Base-by-base conservation (phyloP, 805 yeast species). In the Clavispora phyllophila region DNA sequence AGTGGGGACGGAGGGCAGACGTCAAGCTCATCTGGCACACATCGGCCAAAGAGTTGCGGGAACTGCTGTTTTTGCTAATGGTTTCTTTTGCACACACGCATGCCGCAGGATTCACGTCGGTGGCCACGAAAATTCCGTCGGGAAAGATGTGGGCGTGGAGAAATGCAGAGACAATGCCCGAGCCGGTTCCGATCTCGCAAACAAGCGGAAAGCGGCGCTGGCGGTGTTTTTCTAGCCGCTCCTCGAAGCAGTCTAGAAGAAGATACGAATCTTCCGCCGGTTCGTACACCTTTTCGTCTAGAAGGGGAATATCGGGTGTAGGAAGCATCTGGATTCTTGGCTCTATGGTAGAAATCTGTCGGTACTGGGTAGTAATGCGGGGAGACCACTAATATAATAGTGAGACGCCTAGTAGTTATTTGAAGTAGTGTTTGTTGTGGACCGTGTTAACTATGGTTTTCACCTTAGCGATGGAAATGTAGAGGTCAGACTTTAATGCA, bases 211-310 rank as follows among this genome's bases (percentile, higher is more conserved):
- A 26, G 13, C 41, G 44, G 13, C 18, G 20, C 10, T n/a, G 35
- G 15, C 19, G 19, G 24, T 29, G 41, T 9, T 15, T 5, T 5
- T 18, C 25, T 18, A 82, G 55, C 28, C 51, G 69, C 1, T 47
- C 52, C 55, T 93, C 98, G 37, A 93, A 69, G 13, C 84, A 72
- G 59, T 93, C 99, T 35, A 93, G 63, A 9, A 93, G 68, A 9
- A 91, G 76, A 57, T 84, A 93, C 7, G 96, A 79, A 66, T 93
- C 99, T 55, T 93, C 99, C 0, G 95, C 78, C 0, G 99, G 98
- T 57, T 93, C 99, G 60, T 93, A 93, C 3, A 91, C 95, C 51
- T 73, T 74, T n/a, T 76, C 81, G 54, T 84, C 84, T 15, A 82
- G 73, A 15, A 70, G 61, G 1, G 56, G 50, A 2, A 84, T 68